Evolutionary conservation across 208 protist species (phyloP).

Genomic region (Crithidia mellificae): DNA sequence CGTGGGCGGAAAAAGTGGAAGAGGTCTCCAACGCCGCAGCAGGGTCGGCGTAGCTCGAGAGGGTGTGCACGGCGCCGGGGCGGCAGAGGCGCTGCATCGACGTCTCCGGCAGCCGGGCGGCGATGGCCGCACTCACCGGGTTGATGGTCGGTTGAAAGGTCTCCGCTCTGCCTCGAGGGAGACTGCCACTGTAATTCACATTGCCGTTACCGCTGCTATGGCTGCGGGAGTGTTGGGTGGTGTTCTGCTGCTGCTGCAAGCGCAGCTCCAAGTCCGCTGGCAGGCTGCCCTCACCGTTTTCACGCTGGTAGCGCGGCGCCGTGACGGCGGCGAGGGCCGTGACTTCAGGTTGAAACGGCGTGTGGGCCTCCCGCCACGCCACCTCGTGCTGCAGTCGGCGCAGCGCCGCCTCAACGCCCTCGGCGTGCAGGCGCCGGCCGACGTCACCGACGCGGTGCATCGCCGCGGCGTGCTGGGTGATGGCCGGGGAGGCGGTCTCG

Average conservation of each 20-base stretch:
- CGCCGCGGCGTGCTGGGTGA: constrained; percentile 60
- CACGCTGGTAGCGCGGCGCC: constrained; percentile 33
- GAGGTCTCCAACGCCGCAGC: not conserved
- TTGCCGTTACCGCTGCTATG: not conserved
- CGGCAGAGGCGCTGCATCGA: constrained; percentile 53
- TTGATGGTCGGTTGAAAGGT: constrained; percentile 62
- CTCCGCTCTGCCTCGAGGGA: too few relatives aligned
- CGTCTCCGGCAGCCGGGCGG: constrained; percentile 48
- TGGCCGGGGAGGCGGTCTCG: constrained; percentile 19
- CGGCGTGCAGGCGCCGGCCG: constrained; percentile 54
- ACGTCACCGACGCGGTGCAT: constrained; percentile 49
- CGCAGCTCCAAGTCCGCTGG: not conserved
- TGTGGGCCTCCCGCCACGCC: constrained; percentile 15
- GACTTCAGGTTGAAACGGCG: constrained; percentile 55
- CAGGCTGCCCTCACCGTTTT: not conserved
- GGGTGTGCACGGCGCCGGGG: constrained; percentile 22
- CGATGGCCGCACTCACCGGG: constrained; percentile 73
- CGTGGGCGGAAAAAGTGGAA: not conserved
- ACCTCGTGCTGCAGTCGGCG: constrained; percentile 46
- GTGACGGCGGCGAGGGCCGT: constrained; percentile 39
- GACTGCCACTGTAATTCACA: too few relatives aligned
- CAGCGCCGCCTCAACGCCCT: constrained; percentile 43
- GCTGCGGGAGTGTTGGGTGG: not conserved
- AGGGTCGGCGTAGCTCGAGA: constrained; percentile 28
- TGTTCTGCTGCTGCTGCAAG: too few relatives aligned